Evolutionary conservation across 345 rosid species (phyloP), one percentile per base, ranked within the genome.

Genomic region (Aurinia saxatilis): DNA sequence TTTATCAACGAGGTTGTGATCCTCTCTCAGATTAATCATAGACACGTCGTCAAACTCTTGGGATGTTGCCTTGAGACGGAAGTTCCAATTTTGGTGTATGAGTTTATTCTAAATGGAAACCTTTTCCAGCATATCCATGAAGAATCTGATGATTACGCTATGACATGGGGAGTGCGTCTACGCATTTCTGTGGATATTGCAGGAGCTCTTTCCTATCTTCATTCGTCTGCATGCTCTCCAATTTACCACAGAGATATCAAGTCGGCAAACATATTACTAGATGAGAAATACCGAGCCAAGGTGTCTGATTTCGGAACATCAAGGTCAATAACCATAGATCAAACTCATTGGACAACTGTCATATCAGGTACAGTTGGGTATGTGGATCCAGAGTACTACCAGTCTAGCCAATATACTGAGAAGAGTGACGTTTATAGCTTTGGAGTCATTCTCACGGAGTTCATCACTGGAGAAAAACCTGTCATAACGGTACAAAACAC

Each of bases 31-130:
- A 75, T 79, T 55, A 77, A 81, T 31, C 86, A 74, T 9, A 53
- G 72, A 55, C 73, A 81, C 0, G 70, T 76, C 7, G 81, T 78
- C 10, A 74, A 65, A 27, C 74, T 81, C 10, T 16, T 82, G 25
- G 82, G 84, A 1, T 78, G 84, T 13, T 79, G 84, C 45, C 66
- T 82, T 31, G 87, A 81, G 66, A 81, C 78, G 0, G 47, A 53
- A 17, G 84, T 79, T 10, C 88, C 80, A 2, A 31, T 79, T n/a
- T 23, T 83, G 10, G 82, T 80, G 18, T 79, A 79, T 25, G 81
- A 79, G 72, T 71, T 71, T 19, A 58, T 71, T 18, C 8, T 62
- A 11, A 81, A 81, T 2, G 78, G 83, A 10, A 79, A 79, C 40
- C 79, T 79, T 2, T 68, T 60, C 45, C 70, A 74, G 4, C 81